These are phyloP conservation scores for Talaromyces islandicus DNA, from an alignment of 2,329 filamentous ascomycete species.

Conservation along the genomic window DNA sequence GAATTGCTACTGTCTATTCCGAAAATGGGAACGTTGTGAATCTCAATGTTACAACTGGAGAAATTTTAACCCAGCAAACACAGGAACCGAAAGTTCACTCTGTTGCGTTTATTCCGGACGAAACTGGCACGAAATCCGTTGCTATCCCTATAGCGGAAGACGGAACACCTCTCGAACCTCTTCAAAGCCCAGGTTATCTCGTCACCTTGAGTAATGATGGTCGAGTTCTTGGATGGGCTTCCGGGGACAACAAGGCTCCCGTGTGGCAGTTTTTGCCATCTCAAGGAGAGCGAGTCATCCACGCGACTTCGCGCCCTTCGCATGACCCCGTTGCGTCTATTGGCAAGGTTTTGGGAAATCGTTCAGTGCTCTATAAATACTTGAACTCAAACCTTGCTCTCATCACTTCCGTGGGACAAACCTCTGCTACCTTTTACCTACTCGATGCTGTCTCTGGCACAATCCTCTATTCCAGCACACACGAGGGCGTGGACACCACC, in stretches of 20 bases:
- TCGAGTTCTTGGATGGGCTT: slow-evolving; percentile 38
- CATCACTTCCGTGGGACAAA: slow-evolving; percentile 61
- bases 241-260: slow-evolving; percentile 33
- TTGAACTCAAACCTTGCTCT: slow-evolving; percentile 81
- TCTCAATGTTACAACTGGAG: slow-evolving; percentile 41
- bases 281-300: slow-evolving; percentile 60
- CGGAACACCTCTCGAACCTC: slow-evolving; percentile 26
- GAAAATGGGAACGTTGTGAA: slow-evolving; percentile 57
- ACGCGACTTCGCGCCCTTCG: slow-evolving; percentile 60
- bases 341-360: slow-evolving; percentile 83
- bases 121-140: slow-evolving; percentile 16
- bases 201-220: slow-evolving; percentile 38
- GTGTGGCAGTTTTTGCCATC: slow-evolving; percentile 70
- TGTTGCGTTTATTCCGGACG: slow-evolving; percentile 25
- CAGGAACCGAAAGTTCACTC: slow-evolving; percentile 24
- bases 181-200: slow-evolving; percentile 29
- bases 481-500: slow-evolving; percentile 66
- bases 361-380: slow-evolving; percentile 96
- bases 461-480: slow-evolving; percentile 64
- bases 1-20: slow-evolving; percentile 54
- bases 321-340: slow-evolving; percentile 92
- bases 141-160: slow-evolving; percentile 29
- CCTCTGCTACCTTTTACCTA: slow-evolving; percentile 66
- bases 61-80: slow-evolving; percentile 27
- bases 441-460: slow-evolving; percentile 82